Base-by-base conservation (phyloP, 192 early-diverging fungal genomes). In the Coemansia sp. region DNA sequence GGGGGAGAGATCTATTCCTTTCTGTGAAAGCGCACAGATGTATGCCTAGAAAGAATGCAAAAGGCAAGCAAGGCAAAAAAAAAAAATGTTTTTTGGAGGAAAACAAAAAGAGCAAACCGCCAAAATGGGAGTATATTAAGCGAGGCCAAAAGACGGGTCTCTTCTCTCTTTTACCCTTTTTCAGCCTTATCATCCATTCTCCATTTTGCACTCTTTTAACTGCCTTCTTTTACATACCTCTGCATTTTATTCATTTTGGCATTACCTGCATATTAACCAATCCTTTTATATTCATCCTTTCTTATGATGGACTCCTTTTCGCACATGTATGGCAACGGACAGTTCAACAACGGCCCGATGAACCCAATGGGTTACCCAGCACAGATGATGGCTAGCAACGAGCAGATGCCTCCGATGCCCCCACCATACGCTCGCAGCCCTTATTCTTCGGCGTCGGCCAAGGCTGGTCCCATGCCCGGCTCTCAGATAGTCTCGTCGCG, bases 291-390 rank as follows among this genome's bases (percentile, higher is more conserved):
- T 61, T 22, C 9, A 38, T 7, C 38, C 13, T 33, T 47, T 27
- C 46, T 8, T 15, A 66, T 41, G 58, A 77, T 79, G 76, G 66
- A 70, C 61, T 65, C 62, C 8, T 81, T 81, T 41, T 68, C 70
- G 16, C 71, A 80, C 68, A 72, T 76, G 63, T 81, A 81, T 34
- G 73, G 66, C 36, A 47, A 31, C 40, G 47, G 41, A 60, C 70
- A 72, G 63, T 76, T 81, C 61, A 63, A 38, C 41, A 40, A 63
- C 50, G 41, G 33, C 38, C 43, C 72, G 66, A 27, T 63, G 34
- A 31, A 52, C 0, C 57, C 66, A 0, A 62, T 74, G 72, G 75
- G 57, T 3, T 70, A 76, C 50, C 38, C 70, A 31, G 40, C 41
- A 6, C 50, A 46, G 1, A 34, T 66, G 69, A 70, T 78, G 76